A percentile compares a stretch with the other conserved stretches of the same genome.
Conservation (phyloP, 148 eudicot genomes). For the Persicaria tinctoria region DNA sequence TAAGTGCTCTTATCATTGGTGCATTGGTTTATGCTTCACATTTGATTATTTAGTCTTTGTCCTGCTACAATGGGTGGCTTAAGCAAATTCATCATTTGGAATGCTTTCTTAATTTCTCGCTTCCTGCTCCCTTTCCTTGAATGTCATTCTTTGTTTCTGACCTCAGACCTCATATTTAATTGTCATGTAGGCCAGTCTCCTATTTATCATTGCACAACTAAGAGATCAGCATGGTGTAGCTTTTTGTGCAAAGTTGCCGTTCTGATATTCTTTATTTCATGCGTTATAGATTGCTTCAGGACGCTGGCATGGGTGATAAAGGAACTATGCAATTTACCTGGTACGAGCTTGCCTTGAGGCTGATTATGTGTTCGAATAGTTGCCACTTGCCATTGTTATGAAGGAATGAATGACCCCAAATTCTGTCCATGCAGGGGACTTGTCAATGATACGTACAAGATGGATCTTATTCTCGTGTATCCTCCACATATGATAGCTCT, state of each 20-base stretch:
- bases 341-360: conserved; percentile 29
- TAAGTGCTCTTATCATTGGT: conserved; percentile 27
- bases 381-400: background rate
- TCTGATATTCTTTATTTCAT: background rate
- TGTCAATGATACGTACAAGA: conserved; percentile 94
- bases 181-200: background rate
- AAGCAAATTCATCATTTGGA: background rate
- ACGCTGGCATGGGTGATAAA: conserved; percentile 88
- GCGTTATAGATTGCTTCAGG: conserved; percentile 66
- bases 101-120: background rate
- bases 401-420: background rate
- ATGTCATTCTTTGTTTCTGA: background rate
- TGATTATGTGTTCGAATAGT: background rate
- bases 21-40: background rate
- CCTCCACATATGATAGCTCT: conserved; percentile 92
- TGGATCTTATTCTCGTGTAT: conserved; percentile 89
- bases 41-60: background rate
- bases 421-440: conserved; percentile 57
- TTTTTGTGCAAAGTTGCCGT: background rate
- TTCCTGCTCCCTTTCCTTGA: background rate
- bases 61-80: background rate
- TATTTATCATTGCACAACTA: background rate
- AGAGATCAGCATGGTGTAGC: background rate
- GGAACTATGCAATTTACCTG: conserved; percentile 62
- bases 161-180: background rate